Percentiles rank a stretch among this genome's conserved stretches.
Evolutionary conservation across 2,329 filamentous ascomycete species (phyloP).

Genomic region (Venturiaceae sp.): DNA sequence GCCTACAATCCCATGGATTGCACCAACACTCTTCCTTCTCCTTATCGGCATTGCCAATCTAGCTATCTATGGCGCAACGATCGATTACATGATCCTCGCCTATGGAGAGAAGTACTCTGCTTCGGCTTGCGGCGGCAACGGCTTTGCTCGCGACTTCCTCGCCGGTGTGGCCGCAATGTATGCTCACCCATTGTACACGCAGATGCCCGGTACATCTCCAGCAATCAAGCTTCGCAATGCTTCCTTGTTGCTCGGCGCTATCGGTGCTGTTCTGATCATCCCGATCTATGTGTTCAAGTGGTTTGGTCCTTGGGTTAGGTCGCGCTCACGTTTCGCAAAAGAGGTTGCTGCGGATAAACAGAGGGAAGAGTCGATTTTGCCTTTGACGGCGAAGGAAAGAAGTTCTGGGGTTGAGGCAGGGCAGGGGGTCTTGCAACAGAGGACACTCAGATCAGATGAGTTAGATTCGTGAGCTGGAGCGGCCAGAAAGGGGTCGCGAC

Average conservation of each 20-base stretch:
- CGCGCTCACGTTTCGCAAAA: neutral
- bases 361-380: neutral
- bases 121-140: slow-evolving; percentile 67
- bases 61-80: slow-evolving; percentile 65
- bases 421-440: no score
- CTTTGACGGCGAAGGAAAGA: neutral
- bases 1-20: slow-evolving; percentile 56
- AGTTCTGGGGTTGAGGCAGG: neutral
- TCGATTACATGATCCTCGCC: slow-evolving; percentile 67
- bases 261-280: neutral
- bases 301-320: neutral
- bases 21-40: slow-evolving; percentile 52
- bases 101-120: slow-evolving; percentile 60
- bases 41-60: slow-evolving; percentile 67
- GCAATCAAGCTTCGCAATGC: neutral
- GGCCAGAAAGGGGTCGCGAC: no score
- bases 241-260: neutral
- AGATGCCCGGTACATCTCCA: neutral
- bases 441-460: no score
- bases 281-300: neutral
- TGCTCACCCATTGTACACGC: slow-evolving; percentile 39
- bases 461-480: no score
- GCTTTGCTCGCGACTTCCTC: slow-evolving; percentile 63
- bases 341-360: neutral
- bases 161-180: slow-evolving; percentile 63